Conservation (phyloP, 305 asterid species). For the Salvia sclarea region DNA sequence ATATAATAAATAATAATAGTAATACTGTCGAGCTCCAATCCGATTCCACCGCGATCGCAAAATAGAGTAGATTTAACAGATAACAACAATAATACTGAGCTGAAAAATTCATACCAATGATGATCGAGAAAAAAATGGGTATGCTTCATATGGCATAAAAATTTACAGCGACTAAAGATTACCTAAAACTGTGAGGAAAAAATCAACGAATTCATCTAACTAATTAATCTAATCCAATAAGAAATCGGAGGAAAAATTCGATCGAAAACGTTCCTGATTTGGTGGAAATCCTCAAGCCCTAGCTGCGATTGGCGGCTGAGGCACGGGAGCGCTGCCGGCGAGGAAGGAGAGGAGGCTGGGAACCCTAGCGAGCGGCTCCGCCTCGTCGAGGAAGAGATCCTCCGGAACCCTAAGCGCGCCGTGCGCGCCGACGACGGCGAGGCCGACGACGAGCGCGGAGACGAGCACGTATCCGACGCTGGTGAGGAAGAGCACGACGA, state of each 20-base stretch:
- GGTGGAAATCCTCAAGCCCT: slow-evolving; percentile 50
- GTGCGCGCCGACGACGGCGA: slow-evolving; percentile 57
- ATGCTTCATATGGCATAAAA: background rate
- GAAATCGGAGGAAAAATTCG: too few species aligned
- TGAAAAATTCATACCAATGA: background rate
- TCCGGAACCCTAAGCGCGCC: slow-evolving; percentile 87
- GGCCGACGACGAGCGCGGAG: slow-evolving; percentile 81
- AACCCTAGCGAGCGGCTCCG: slow-evolving; percentile 54
- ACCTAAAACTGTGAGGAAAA: background rate
- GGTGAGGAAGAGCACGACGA: slow-evolving; percentile 67
- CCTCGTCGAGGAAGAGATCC: slow-evolving; percentile 84
- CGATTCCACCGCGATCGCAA: background rate
- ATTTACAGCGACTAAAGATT: background rate
- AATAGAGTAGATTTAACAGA: background rate
- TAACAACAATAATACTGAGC: background rate
- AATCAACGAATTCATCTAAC: background rate
- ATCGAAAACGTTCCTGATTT: slow-evolving; percentile 10
- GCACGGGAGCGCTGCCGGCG: slow-evolving; percentile 45
- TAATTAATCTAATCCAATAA: background rate
- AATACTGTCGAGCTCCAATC: too few species aligned
- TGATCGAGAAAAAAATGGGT: too few species aligned
- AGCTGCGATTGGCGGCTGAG: slow-evolving; percentile 46
- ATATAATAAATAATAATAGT: too few species aligned
- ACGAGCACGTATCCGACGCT: slow-evolving; percentile 82
- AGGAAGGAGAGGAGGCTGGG: slow-evolving; percentile 68